Evolutionary conservation across 352 stramenopile genomes (phyloP).

Genomic region (Phytophthora foliorum): DNA sequence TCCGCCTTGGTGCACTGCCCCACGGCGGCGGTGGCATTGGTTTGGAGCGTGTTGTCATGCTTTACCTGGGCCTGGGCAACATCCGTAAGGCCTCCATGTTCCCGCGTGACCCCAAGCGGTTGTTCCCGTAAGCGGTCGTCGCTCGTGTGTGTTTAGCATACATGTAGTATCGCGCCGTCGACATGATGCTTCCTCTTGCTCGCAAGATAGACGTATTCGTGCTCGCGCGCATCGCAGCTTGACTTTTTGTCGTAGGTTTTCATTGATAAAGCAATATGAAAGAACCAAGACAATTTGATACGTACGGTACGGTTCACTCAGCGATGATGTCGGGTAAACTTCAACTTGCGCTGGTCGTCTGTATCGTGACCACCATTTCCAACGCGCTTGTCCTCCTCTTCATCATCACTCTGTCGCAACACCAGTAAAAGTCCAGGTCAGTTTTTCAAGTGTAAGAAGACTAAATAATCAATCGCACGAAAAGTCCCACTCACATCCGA

Average conservation of each 20-base stretch:
- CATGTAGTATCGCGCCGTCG: constrained; percentile 26
- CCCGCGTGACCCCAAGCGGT: constrained; percentile 95
- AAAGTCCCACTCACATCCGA: constrained; percentile 42
- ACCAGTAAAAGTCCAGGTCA: background rate
- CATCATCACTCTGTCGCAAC: constrained; percentile 29
- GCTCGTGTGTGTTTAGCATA: constrained; percentile 13
- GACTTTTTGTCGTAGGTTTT: constrained; percentile 22
- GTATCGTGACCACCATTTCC: constrained; percentile 1
- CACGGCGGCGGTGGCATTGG: constrained; percentile 99
- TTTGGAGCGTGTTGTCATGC: constrained; percentile 99
- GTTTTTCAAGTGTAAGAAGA: too few relatives aligned
- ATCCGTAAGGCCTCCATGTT: constrained; percentile 99
- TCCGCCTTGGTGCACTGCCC: constrained; percentile 98
- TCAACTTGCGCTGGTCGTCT: constrained; percentile 8
- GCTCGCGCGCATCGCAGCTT: constrained; percentile 18
- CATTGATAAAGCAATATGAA: constrained; percentile 27
- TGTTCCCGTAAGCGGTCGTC: constrained; percentile 63
- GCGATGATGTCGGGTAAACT: constrained; percentile 4
- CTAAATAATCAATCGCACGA: too few relatives aligned
- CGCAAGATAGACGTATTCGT: constrained; percentile 13
- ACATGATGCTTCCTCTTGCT: constrained; percentile 8
- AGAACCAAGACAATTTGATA: constrained; percentile 22
- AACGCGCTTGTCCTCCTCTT: constrained; percentile 7
- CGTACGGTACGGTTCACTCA: background rate
- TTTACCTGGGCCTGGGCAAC: constrained; percentile 99